phyloP scores from a whole-genome alignment of 2,329 filamentous ascomycete species.

The Xylariales sp. region DNA sequence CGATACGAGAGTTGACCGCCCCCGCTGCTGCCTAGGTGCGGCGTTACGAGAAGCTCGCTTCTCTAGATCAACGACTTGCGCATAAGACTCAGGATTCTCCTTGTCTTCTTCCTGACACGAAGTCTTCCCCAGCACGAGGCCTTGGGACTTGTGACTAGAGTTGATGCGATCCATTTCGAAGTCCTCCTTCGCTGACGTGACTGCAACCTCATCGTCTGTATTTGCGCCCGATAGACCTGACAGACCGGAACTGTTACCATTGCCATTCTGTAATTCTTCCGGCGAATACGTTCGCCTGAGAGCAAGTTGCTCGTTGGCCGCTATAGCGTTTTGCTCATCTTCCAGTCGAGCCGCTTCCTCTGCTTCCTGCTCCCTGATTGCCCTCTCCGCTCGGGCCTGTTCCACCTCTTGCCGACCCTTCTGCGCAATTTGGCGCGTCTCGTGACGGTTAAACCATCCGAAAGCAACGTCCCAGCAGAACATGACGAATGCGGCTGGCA shows the following conservation, averaged over 20 bases:
- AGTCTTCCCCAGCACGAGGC: not conserved
- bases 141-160: not conserved
- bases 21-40: slow-evolving; percentile 12
- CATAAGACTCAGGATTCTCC: not conserved
- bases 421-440: slow-evolving; percentile 59
- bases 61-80: slow-evolving; percentile 11
- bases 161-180: not conserved
- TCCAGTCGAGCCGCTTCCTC: too few species aligned
- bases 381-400: slow-evolving; percentile 33
- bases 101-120: not conserved
- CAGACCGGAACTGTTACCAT: not conserved
- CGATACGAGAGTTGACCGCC: slow-evolving; percentile 48
- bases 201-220: slow-evolving; percentile 8
- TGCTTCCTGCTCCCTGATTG: slow-evolving; percentile 28
- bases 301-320: slow-evolving; percentile 8
- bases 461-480: slow-evolving; percentile 61
- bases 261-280: not conserved
- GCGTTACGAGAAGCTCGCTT: not conserved
- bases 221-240: slow-evolving; percentile 8
- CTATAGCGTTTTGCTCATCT: slow-evolving; percentile 16
- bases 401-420: slow-evolving; percentile 48
- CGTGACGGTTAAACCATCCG: slow-evolving; percentile 58
- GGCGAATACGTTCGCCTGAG: not conserved
- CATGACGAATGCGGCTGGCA: slow-evolving; percentile 65
- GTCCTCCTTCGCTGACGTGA: slow-evolving; percentile 8